Evolutionary conservation across 768 basidiomycete genomes (phyloP), one percentile per base, ranked within the genome.

Genomic region (Suillus discolor): DNA sequence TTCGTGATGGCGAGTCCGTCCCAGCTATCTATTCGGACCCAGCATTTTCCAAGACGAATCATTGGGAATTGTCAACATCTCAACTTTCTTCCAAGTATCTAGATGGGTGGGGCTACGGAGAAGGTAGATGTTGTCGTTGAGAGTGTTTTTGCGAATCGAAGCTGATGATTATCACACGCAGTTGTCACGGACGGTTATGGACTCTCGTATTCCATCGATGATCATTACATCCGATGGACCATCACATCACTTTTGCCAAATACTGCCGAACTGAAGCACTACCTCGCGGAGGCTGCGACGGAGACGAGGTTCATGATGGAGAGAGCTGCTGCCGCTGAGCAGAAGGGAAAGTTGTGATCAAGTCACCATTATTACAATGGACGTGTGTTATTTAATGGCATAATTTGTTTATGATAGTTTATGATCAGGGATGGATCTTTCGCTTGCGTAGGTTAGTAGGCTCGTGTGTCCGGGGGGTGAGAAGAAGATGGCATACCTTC

Each of bases 41-140:
- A 62, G 88, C 90, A 9, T 97, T 84, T 72, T 71, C 80, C 8
- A 83, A 82, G 75, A 92, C 90, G 53, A 87, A 76, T 67, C 92
- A 97, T 76, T 99, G 97, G 97, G 92, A 97, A 78, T 80, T 99
- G 70, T 93, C 90, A 47, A 99, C 97, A 23, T 91, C 89, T 67
- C 93, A 97, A 77, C 80, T 99, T 65, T 90, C 89, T 60, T 90
- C 87, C 53, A 83, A 82, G 61, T 96, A 84, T 76, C 81, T 99
- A 41, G 93, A 96, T 70, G 95, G 95, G 25, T 99, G 97, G 97
- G 97, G 97, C 16, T 98, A 98, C 74, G 95, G 96, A 9, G 94
- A 97, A 85, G 93, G 93, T 93, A 65, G 68, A 84, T 77, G 31
- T 9, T 65, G 28, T 38, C 42, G 67, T 44, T 36, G 65, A 12